A percentile compares a stretch with the other conserved stretches of the same genome.
Conservation (phyloP, 1,139 yeast genomes). For the Schizosaccharomyces versatilis region DNA sequence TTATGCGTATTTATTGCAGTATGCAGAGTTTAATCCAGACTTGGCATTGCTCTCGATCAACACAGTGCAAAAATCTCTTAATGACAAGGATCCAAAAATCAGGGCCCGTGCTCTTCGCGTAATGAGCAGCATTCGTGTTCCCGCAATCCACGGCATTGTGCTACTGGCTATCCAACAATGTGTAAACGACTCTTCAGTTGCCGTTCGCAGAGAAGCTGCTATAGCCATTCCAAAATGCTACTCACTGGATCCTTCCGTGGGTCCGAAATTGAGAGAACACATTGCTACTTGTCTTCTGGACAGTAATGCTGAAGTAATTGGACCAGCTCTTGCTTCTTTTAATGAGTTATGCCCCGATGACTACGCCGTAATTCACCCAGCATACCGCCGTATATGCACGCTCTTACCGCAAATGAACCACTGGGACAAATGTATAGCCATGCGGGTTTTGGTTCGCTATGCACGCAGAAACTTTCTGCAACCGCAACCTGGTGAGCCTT, state of each 20-base stretch:
- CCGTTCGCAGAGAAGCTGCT: slow-evolving; percentile 63
- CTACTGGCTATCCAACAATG: slow-evolving; percentile 50
- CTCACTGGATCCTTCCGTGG: slow-evolving; percentile 24
- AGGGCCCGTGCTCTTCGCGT: slow-evolving; percentile 61
- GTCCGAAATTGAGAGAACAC: slow-evolving; percentile 28
- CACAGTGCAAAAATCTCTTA: slow-evolving; percentile 65
- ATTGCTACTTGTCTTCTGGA: slow-evolving; percentile 41
- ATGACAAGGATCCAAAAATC: slow-evolving; percentile 43
- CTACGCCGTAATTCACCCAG: slow-evolving; percentile 49
- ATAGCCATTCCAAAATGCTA: slow-evolving; percentile 51
- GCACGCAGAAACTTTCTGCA: slow-evolving; percentile 31
- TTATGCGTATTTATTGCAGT: slow-evolving; percentile 49
- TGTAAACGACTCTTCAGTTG: slow-evolving; percentile 46
- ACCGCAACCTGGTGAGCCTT: slow-evolving; percentile 5
- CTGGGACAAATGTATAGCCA: slow-evolving; percentile 44
- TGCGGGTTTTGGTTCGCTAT: slow-evolving; percentile 49
- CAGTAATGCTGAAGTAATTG: slow-evolving; percentile 40
- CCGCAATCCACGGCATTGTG: slow-evolving; percentile 62
- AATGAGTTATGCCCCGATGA: slow-evolving; percentile 33
- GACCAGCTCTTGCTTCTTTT: slow-evolving; percentile 42
- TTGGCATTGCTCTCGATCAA: slow-evolving; percentile 72
- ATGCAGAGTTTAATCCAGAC: slow-evolving; percentile 72
- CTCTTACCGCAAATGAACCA: slow-evolving; percentile 40
- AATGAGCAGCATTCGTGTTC: slow-evolving; percentile 56
- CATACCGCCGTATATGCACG: slow-evolving; percentile 39